phyloP scores from a whole-genome alignment of 805 yeast species.

The Teunomyces tritomae region DNA sequence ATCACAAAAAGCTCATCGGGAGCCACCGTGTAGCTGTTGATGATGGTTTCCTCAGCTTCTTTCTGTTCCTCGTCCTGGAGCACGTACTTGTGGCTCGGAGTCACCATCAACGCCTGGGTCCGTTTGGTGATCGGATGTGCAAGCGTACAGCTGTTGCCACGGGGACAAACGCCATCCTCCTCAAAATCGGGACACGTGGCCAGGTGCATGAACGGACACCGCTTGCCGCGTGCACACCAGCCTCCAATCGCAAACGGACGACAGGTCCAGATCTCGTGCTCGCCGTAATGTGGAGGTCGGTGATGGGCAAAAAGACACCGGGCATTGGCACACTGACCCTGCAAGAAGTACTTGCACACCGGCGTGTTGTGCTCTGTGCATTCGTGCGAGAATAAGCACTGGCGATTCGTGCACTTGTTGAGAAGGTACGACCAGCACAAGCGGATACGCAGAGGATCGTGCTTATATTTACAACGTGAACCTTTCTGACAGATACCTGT shows the following conservation, averaged over 20 bases:
- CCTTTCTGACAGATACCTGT: conserved; percentile 55
- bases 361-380: conserved; percentile 59
- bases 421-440: conserved; percentile 52
- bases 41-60: conserved; percentile 15
- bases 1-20: conserved; percentile 23
- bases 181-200: conserved; percentile 72
- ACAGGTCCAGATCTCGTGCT: conserved; percentile 51
- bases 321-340: conserved; percentile 34
- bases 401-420: conserved; percentile 45
- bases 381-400: conserved; percentile 57
- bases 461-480: conserved; percentile 50
- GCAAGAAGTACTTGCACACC: conserved; percentile 27
- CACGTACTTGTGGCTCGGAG: conserved; percentile 13
- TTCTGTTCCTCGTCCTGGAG: conserved; percentile 12
- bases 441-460: conserved; percentile 49
- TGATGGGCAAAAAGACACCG: conserved; percentile 51
- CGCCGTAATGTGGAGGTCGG: conserved; percentile 47
- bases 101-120: conserved; percentile 24
- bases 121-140: conserved; percentile 40
- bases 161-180: conserved; percentile 56
- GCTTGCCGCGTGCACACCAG: conserved; percentile 60
- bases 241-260: conserved; percentile 68
- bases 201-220: conserved; percentile 56
- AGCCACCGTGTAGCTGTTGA: conserved; percentile 35
- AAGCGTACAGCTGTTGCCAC: conserved; percentile 51